These are phyloP conservation scores for Pterocarpus santalinus DNA, from an alignment of 306 rosid species.

Conservation along the genomic window DNA sequence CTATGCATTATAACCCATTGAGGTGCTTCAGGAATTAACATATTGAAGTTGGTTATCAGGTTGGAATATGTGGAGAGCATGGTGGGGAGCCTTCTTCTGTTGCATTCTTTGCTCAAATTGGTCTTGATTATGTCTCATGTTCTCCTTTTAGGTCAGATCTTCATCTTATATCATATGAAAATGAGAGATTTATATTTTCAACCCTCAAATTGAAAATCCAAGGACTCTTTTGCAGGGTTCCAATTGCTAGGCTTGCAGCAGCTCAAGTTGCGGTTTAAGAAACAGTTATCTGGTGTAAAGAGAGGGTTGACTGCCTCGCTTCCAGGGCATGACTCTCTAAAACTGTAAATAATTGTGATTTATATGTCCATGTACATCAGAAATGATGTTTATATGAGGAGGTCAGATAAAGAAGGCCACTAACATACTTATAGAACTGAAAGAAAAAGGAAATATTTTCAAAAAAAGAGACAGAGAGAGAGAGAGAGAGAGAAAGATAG, in stretches of 20 bases:
- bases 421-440: slow-evolving; percentile 42
- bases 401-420: slow-evolving; percentile 32
- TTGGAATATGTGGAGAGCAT: slow-evolving; percentile 99
- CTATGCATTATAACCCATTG: background rate
- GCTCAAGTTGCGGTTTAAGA: slow-evolving; percentile 78
- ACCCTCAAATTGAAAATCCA: slow-evolving; percentile 29
- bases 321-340: slow-evolving; percentile 34
- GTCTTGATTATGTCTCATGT: slow-evolving; percentile 97
- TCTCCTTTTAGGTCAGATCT: slow-evolving; percentile 86
- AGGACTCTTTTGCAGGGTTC: slow-evolving; percentile 70
- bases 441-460: slow-evolving; percentile 34
- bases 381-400: slow-evolving; percentile 30
- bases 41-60: slow-evolving; percentile 54
- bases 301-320: slow-evolving; percentile 17
- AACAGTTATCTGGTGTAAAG: background rate
- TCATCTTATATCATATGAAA: slow-evolving; percentile 7
- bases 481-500: background rate
- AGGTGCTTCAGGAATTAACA: slow-evolving; percentile 19
- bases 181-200: slow-evolving; percentile 9
- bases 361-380: slow-evolving; percentile 25
- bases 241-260: slow-evolving; percentile 97
- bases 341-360: slow-evolving; percentile 47
- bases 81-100: slow-evolving; percentile 99
- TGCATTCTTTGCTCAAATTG: slow-evolving; percentile 90
- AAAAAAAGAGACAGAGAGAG: background rate